Evolutionary conservation across 495 filamentous ascomycete genomes (phyloP).

Genomic region (Xylaria venustula): DNA sequence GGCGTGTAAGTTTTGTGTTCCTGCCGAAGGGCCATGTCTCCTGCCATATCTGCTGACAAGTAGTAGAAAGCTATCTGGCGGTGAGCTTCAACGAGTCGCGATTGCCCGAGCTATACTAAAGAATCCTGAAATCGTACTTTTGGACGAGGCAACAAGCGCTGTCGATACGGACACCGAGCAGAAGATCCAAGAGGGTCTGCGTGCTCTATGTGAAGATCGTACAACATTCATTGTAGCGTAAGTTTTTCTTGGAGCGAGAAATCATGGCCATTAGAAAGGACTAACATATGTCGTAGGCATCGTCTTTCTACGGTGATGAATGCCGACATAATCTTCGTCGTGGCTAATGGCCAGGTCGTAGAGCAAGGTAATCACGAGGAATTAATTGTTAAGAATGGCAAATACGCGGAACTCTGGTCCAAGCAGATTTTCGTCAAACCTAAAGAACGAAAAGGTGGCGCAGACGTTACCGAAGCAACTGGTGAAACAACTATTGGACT

Average conservation of each 20-base stretch:
- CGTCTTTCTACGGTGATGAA: slow-evolving; percentile 70
- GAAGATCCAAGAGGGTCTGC: slow-evolving; percentile 67
- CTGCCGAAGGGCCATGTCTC: not conserved
- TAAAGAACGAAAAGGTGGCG: slow-evolving; percentile 37
- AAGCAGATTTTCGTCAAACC: slow-evolving; percentile 57
- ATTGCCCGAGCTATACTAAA: slow-evolving; percentile 66
- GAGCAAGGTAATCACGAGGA: slow-evolving; percentile 66
- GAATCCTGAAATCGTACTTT: slow-evolving; percentile 52
- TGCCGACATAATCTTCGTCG: slow-evolving; percentile 65
- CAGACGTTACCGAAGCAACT: slow-evolving; percentile 3
- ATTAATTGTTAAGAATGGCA: slow-evolving; percentile 53
- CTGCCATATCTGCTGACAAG: not conserved
- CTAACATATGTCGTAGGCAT: slow-evolving; percentile 41
- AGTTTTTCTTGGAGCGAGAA: slow-evolving; percentile 19
- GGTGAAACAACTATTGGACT: not conserved
- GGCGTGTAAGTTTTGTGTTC: slow-evolving; percentile 44
- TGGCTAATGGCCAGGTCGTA: slow-evolving; percentile 61
- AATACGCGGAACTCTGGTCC: slow-evolving; percentile 63
- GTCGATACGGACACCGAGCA: slow-evolving; percentile 69
- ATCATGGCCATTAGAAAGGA: not conserved
- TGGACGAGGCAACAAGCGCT: slow-evolving; percentile 58
- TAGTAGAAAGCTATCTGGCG: slow-evolving; percentile 63
- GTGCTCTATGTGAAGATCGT: slow-evolving; percentile 52
- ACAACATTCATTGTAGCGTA: slow-evolving; percentile 66
- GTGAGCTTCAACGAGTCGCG: slow-evolving; percentile 73